Conservation (phyloP, 768 basidiomycete genomes). For the Hydnum rufescens region DNA sequence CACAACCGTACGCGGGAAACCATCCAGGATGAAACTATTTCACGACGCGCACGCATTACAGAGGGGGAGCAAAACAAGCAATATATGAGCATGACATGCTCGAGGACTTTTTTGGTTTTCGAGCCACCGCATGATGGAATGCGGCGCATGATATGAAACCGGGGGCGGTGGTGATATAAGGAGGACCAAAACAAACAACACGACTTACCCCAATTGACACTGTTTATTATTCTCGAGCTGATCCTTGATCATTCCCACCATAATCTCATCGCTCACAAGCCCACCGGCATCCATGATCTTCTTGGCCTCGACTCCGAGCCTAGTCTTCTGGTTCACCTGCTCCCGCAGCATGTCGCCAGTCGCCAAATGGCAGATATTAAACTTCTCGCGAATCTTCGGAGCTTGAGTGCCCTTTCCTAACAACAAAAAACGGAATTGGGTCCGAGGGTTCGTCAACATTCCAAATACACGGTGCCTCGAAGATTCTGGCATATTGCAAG, state of each 20-base stretch:
- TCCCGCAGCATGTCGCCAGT: conserved; percentile 98
- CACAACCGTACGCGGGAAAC: conserved; percentile 95
- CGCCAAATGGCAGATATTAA: conserved; percentile 93
- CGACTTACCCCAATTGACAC: conserved; percentile 85
- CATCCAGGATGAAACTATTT: conserved; percentile 85
- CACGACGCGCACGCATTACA: not conserved
- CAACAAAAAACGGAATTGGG: conserved; percentile 1
- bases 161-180: not conserved
- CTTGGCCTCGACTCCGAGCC: conserved; percentile 81
- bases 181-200: too few relatives aligned
- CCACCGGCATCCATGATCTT: conserved; percentile 94
- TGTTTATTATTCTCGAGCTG: conserved; percentile 82
- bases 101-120: not conserved
- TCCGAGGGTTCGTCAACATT: not conserved
- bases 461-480: not conserved
- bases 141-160: not conserved
- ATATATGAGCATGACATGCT: not conserved
- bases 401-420: conserved; percentile 97
- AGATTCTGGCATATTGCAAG: not conserved
- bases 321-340: conserved; percentile 73
- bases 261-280: conserved; percentile 90
- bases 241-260: conserved; percentile 94
- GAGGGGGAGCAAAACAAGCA: not conserved
- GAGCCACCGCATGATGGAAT: too few relatives aligned
- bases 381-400: conserved; percentile 76